Evolutionary conservation across 2,329 filamentous ascomycete species (phyloP), one percentile per base, ranked within the genome.

Genomic region (Pseudogymnoascus sp.): DNA sequence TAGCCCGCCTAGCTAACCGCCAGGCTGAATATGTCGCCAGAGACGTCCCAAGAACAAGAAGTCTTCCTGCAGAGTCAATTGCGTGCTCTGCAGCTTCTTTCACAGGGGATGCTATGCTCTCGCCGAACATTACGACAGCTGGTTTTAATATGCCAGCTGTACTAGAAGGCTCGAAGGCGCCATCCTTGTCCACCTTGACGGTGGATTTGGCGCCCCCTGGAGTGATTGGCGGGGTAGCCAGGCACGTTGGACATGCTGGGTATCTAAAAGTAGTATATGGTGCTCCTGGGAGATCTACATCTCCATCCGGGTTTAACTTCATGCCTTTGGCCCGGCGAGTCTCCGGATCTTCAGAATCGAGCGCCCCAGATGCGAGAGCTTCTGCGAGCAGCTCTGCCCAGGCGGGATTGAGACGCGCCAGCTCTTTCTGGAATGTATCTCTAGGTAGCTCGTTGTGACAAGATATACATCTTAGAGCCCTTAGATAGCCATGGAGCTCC

Each of bases 11-110:
- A 1, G 89, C 91, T 62, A 99, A 75, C 63, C 93, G 81, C 92
- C 92, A 99, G 0, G 94, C 94, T 9, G 92, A 96, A 74, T 96
- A 97, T 0, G 94, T 97, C 5, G 94, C 94, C 58, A 97, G 81
- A 65, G 91, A 96, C 36, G 91, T 97, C 3, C 92, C 94, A 14
- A 97, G 74, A 7, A 97, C 83, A 22, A 97, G 78, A 36, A 97
- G 75, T 64, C 85, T 84, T 5, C 85, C 86, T 1, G 91, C 89
- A 28, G 82, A 81, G 70, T 97, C 90, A 59, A 97, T 85, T 11
- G 89, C 89, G 28, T 84, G 77, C 71, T 97, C 92, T 1, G 92
- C 93, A 0, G 85, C 86, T 1, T 78, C 74, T 73, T 95, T 97
- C 36, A 92, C 86, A 1, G 76, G 70, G 1, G 76, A 74, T 0